Percentiles rank a stretch among this genome's conserved stretches.
phyloP scores from a whole-genome alignment of 768 basidiomycete species.

The Phaeotremella skinneri region DNA sequence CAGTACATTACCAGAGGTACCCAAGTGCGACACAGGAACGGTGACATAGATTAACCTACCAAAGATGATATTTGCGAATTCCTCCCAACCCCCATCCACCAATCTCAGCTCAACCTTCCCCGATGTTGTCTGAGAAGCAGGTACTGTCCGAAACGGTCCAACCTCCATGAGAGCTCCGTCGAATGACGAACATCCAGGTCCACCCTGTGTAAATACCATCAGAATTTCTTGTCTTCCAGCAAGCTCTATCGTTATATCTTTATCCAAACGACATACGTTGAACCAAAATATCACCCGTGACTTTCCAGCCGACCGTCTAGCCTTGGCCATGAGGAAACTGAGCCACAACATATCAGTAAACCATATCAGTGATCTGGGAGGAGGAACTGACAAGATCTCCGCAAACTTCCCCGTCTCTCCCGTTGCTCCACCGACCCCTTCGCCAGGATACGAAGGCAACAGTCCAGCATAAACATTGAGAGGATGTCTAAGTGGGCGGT shows the following conservation, averaged over 20 bases:
- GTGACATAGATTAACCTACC: constrained; percentile 62
- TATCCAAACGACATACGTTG: constrained; percentile 71
- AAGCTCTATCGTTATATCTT: background rate
- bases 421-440: constrained; percentile 44
- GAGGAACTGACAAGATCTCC: constrained; percentile 48
- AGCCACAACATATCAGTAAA: background rate
- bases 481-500: constrained; percentile 43
- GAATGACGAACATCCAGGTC: constrained; percentile 95
- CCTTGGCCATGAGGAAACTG: constrained; percentile 81
- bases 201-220: constrained; percentile 61
- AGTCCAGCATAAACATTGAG: constrained; percentile 49
- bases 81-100: constrained; percentile 91
- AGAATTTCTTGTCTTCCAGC: background rate
- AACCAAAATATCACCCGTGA: constrained; percentile 94
- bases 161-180: constrained; percentile 98
- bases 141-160: constrained; percentile 73
- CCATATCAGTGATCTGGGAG: background rate
- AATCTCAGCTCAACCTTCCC: constrained; percentile 67
- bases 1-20: background rate
- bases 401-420: constrained; percentile 47
- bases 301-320: constrained; percentile 80
- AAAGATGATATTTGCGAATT: constrained; percentile 90
- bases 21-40: background rate
- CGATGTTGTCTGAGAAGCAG: constrained; percentile 52
- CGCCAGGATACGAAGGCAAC: constrained; percentile 50